Evolutionary conservation across 192 early-diverging fungal genomes (phyloP).

Genomic region (Coemansia sp.): DNA sequence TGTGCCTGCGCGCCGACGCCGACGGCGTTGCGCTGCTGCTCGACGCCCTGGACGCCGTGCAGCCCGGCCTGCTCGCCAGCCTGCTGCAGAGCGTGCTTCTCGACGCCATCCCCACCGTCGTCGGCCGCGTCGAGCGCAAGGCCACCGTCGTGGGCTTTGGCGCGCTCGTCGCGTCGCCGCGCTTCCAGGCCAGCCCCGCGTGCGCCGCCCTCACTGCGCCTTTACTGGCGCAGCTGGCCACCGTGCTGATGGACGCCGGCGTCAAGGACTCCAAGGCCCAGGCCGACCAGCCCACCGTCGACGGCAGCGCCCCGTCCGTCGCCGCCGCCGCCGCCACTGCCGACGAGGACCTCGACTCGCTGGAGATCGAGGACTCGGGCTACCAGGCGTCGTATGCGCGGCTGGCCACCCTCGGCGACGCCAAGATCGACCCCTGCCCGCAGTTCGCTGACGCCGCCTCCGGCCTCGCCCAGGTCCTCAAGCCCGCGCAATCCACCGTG

Average conservation of each 20-base stretch:
- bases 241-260: slow-evolving; percentile 40
- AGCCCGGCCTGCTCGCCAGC: slow-evolving; percentile 37
- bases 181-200: slow-evolving; percentile 16
- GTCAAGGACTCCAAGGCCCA: slow-evolving; percentile 40
- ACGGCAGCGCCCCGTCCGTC: slow-evolving; percentile 21
- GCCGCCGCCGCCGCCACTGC: slow-evolving; percentile 47
- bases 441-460: slow-evolving; percentile 36
- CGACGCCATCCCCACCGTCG: slow-evolving; percentile 29
- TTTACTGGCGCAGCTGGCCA: slow-evolving; percentile 33
- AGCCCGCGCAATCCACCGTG: slow-evolving; percentile 19
- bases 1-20: slow-evolving; percentile 37
- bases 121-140: slow-evolving; percentile 52
- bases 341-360: slow-evolving; percentile 60
- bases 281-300: slow-evolving; percentile 18
- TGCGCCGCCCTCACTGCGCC: slow-evolving; percentile 18
- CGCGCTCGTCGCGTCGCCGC: slow-evolving; percentile 28
- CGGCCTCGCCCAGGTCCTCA: slow-evolving; percentile 32
- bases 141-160: slow-evolving; percentile 43
- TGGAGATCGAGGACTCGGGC: slow-evolving; percentile 79
- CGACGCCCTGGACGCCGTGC: slow-evolving; percentile 43
- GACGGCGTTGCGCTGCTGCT: slow-evolving; percentile 28
- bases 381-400: slow-evolving; percentile 83
- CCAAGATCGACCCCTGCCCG: slow-evolving; percentile 66
- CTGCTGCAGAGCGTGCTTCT: slow-evolving; percentile 47
- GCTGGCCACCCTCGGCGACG: slow-evolving; percentile 65